Base-by-base conservation (phyloP, 768 basidiomycete species). In the Leccinellum luteum region DNA sequence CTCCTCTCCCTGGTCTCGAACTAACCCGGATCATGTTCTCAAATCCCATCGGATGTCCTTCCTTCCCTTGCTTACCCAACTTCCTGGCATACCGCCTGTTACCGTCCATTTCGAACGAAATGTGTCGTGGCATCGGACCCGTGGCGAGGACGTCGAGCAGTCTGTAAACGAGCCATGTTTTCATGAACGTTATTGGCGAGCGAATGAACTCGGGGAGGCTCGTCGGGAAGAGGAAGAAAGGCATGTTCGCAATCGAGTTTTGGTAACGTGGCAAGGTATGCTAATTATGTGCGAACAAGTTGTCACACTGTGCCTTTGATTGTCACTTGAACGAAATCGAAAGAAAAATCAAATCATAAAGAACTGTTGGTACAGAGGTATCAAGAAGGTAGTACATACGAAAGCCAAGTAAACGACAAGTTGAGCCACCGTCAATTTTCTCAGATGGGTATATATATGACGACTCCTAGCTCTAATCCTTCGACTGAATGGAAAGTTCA, bases 61-160 rank as follows among this genome's bases (percentile, higher is more conserved):
- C 78, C 32, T 78, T 77, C 19, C 91, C 80, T n/a, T 78, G 70
- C 71, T 85, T 82, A 15, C 85, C 83, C 21, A 82, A 75, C 63
- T 77, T 74, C 71, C 92, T 79, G 1, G 97, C 95, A 68, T 91
- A 96, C 12, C 97, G 80, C 53, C 97, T 78, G 71, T 98, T 98
- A 4, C 97, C 97, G 68, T 99, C 97, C 94, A 99, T 95, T 27
- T 96, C 87, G 69, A 99, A 95, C 2, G 90, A 94, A 28, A 98
- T 82, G 76, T 99, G 97, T 44, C 77, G 73, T 0, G 97, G 97
- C 9, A 95, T 80, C 0, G 96, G 95, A 0, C 94, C 95, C 2
- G 89, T 78, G 0, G 87, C 77, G 47, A 99, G 81, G 19, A 94
- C 73, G 57, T 74, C 75, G 48, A 95, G 78, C 25, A 94, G 68